Evolutionary conservation across 805 yeast genomes (phyloP).

Genomic region (Zygotorulaspora danielsina): DNA sequence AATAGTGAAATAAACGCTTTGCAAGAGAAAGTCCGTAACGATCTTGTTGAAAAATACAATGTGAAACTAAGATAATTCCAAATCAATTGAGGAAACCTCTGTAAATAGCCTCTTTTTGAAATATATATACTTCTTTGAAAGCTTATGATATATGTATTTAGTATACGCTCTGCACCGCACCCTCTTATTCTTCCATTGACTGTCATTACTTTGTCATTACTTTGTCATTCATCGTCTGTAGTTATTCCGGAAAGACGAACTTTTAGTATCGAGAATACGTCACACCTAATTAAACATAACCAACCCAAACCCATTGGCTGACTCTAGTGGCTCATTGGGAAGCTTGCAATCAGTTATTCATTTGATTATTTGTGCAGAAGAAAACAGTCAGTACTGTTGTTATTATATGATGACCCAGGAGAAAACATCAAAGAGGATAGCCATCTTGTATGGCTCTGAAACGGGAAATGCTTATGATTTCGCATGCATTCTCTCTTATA

Average conservation of each 20-base stretch:
- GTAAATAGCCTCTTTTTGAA: neutral
- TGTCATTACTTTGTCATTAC: neutral
- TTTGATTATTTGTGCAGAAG: neutral
- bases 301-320: too few relatives aligned
- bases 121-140: too few relatives aligned
- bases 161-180: too few relatives aligned
- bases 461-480: constrained; percentile 89
- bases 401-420: constrained; percentile 6
- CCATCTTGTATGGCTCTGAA: constrained; percentile 83
- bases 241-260: neutral
- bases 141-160: too few relatives aligned
- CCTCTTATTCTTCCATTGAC: too few relatives aligned
- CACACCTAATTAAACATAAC: neutral
- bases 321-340: too few relatives aligned
- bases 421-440: constrained; percentile 37
- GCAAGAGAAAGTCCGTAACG: constrained; percentile 60
- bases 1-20: constrained; percentile 76
- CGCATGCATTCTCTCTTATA: constrained; percentile 58
- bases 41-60: constrained; percentile 48
- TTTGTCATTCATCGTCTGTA: neutral
- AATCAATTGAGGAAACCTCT: neutral
- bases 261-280: neutral
- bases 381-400: too few relatives aligned
- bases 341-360: too few relatives aligned
- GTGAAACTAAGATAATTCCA: constrained; percentile 51